These are phyloP conservation scores for Populus simonii DNA, from an alignment of 345 rosid genomes.

Conservation along the genomic window DNA sequence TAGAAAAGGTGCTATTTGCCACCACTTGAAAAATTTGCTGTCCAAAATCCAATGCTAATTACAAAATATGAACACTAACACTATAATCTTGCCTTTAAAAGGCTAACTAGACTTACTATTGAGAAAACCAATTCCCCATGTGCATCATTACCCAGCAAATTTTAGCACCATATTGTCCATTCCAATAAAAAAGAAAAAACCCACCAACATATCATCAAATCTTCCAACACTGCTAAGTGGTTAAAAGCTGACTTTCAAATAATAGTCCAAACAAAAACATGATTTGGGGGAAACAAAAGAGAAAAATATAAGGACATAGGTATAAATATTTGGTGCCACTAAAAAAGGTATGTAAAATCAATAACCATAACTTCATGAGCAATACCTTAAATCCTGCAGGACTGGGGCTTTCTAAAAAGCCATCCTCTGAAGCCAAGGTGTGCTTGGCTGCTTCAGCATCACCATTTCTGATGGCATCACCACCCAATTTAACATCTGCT, in stretches of 20 bases:
- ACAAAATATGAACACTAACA: background rate
- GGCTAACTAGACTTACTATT: too few species aligned
- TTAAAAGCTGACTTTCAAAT: background rate
- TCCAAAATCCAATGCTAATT: background rate
- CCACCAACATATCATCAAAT: background rate
- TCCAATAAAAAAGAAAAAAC: background rate
- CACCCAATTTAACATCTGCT: conserved; percentile 82
- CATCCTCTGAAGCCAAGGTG: conserved; percentile 87
- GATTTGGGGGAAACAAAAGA: background rate
- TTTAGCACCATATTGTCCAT: background rate
- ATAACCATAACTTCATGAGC: conserved; percentile 6
- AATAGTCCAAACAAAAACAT: background rate
- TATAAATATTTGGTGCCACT: background rate
- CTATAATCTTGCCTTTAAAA: too few species aligned
- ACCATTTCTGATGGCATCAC: conserved; percentile 89
- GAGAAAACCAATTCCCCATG: too few species aligned
- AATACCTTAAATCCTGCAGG: conserved; percentile 88
- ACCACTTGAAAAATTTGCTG: background rate
- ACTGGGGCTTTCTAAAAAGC: conserved; percentile 84
- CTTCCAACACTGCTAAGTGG: background rate
- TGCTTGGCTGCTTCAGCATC: conserved; percentile 94
- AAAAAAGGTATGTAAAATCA: too few species aligned
- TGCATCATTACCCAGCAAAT: too few species aligned
- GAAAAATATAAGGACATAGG: background rate
- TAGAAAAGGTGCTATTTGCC: background rate